Evolutionary conservation across 1,139 yeast species (phyloP), one percentile per base, ranked within the genome.

Genomic region (Saccharomyces uvarum): DNA sequence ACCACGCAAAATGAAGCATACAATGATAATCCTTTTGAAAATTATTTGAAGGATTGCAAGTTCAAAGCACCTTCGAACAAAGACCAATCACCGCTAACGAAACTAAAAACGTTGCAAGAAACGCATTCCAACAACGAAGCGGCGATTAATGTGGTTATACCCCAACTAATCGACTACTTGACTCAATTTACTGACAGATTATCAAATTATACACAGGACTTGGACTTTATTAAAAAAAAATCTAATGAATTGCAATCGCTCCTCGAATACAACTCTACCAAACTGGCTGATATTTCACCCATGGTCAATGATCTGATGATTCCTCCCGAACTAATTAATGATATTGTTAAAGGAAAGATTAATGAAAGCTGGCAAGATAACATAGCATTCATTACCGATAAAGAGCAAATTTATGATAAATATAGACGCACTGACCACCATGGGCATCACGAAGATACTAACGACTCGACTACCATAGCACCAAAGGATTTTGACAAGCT

Each of bases 271-370:
- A 85, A 89, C 59, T 78, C 81, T 1, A 55, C 61, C 19, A 68
- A 72, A 38, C 73, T 84, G 3, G 84, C 85, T 38, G 77, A 75
- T 28, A 77, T 78, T 53, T 77, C 90, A 56, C 95, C 96, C 0
- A 73, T 88, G 13, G 83, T 90, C 0, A 77, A 86, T 44, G 93
- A 88, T 60, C 73, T 87, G 27, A 75, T 87, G 59, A 79, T 90
- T 3, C 88, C 97, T 0, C 95, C 96, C 0, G 80, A 79, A 3
- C 73, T 83, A 2, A 78, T 83, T 2, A 72, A 74, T 52, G 77
- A 82, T 1, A 72, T 86, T 0, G 59, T 77, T 3, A 70, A 71
- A 41, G 84, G 77, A 19, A 77, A 77, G 7, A 71, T 86, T 4
- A 73, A 75, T 59, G 67, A 69, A 2, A 57, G 68, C 19, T 86